Conservation (phyloP, 139 green algal genomes). For the Penium margaritaceum region DNA sequence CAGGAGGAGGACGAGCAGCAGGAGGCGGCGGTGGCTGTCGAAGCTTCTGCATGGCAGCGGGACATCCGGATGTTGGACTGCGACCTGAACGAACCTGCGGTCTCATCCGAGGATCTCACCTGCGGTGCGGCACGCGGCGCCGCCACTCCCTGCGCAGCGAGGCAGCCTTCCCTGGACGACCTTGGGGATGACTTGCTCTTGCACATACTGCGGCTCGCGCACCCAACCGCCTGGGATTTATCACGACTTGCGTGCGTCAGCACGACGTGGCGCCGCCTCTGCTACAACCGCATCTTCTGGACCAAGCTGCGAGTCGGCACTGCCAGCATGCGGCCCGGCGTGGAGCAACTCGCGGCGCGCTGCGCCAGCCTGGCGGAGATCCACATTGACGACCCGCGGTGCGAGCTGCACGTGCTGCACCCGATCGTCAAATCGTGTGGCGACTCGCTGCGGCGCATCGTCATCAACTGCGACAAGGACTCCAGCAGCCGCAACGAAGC, state of each 20-base stretch:
- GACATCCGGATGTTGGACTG: no score
- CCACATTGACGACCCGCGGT: slow-evolving; percentile 26
- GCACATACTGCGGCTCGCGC: slow-evolving; percentile 18
- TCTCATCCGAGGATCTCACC: no score
- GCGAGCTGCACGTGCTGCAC: slow-evolving; percentile 29
- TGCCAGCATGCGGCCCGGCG: background rate
- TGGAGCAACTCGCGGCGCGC: slow-evolving; percentile 1
- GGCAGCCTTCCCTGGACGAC: slow-evolving; percentile 12
- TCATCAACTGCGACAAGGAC: slow-evolving; percentile 31
- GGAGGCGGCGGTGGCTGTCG: no score
- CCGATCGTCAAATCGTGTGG: slow-evolving; percentile 24
- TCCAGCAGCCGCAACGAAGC: slow-evolving; percentile 28
- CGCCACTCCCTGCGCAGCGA: no score
- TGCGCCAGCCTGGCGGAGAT: slow-evolving; percentile 16
- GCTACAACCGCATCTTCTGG: slow-evolving; percentile 17
- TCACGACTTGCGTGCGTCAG: slow-evolving; percentile 25
- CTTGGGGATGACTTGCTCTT: slow-evolving; percentile 13
- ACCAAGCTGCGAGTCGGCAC: background rate
- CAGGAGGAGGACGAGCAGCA: no score
- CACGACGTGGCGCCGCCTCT: background rate
- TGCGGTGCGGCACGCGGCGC: no score
- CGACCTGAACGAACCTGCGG: no score
- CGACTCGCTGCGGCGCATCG: background rate
- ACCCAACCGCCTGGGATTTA: background rate
- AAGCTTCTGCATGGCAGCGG: no score